Evolutionary conservation across 495 filamentous ascomycete genomes (phyloP), one percentile per base, ranked within the genome.

Genomic region (Halenospora varia): DNA sequence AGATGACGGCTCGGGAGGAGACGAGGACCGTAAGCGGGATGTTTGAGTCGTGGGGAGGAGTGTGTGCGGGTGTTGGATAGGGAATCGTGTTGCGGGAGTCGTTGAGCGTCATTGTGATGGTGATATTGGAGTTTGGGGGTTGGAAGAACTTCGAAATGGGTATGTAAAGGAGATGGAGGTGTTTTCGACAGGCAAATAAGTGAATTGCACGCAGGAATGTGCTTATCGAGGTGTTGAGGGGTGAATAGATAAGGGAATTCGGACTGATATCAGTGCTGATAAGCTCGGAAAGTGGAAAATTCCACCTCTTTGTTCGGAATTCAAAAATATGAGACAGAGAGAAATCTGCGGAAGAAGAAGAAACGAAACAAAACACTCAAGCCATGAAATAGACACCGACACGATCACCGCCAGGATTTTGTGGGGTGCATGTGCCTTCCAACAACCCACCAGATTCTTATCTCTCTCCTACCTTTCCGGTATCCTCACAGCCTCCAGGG

Each of bases 1-100:
- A 92, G 69, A 96, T 71, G 35, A 98, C 83, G 40, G 89, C 88
- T 59, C 91, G 83, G 1, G 86, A 87, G 4, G 93, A 97, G 47
- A 87, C 85, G 55, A 97, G 79, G 59, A 97, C 91, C 25, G 78
- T 81, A 66, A 88, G 82, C 13, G 73, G 62, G 46, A 62, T 61
- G 62, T 49, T 54, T 3, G 60, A 61, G 23, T 55, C 60, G 54
- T 56, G 60, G 24, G 61, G 67, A 58, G 62, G 68, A 40, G 68
- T 64, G 39, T 62, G 48, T 26, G 59, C 48, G 23, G 62, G 59
- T 17, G 63, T 66, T 50, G 64, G 58, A 48, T 69, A 68, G 49
- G 57, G 58, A 55, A 61, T 51, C 47, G 18, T 22, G 58, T 49
- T 29, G 61, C 65, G 41, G 59, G 56, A 2, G n/a, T 66, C 62